Base-by-base conservation (phyloP, 2,329 filamentous ascomycete genomes). In the Cordyceps pruinosa region DNA sequence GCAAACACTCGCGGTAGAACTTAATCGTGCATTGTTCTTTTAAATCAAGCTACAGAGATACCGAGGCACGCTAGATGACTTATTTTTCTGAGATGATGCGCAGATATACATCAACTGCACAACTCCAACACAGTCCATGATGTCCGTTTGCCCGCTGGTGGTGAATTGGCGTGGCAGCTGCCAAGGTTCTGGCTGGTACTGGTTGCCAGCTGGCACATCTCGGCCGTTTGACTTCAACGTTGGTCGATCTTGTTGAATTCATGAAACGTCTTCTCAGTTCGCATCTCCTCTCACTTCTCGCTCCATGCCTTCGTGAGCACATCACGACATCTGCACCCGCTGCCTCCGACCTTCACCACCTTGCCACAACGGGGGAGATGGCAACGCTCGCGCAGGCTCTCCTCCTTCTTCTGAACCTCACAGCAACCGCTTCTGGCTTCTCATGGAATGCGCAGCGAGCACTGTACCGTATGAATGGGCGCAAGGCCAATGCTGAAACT, bases 381-480 rank as follows among this genome's bases (percentile, higher is more conserved):
- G 23, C 52, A 39, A 55, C 39, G 23, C 30, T 47, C 19, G 23
- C 8, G 12, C 23, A 47, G 10, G 19, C 25, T 13, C 17, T 55
- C 4, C 5, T 55, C 10, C 10, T 28, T 28, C 17, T 47, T 15
- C 19, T 39, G 1, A 32, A 39, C 4, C 15, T 28, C 23, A 5
- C 15, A 9, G 5, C 17, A 19, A 9, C 5, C 7, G 23, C 13
- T 2, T 8, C 10, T n/a, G 44, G 52, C 3, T 50, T 60, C 35
- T 57, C 57, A 13, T 60, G 59, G 59, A 56, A 48, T 34, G 37
- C 46, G 28, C 57, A 54, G 25, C 47, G 39, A n/a, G 15, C 41
- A 19, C 25, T 59, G 17, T 32, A 42, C 34, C 23, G 65, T 63
- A 60, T 42, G 61, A n/a, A 8, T n/a, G 5, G 26, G 9, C 23